Conservation (phyloP, 768 basidiomycete species). For the Serendipita sp. region DNA sequence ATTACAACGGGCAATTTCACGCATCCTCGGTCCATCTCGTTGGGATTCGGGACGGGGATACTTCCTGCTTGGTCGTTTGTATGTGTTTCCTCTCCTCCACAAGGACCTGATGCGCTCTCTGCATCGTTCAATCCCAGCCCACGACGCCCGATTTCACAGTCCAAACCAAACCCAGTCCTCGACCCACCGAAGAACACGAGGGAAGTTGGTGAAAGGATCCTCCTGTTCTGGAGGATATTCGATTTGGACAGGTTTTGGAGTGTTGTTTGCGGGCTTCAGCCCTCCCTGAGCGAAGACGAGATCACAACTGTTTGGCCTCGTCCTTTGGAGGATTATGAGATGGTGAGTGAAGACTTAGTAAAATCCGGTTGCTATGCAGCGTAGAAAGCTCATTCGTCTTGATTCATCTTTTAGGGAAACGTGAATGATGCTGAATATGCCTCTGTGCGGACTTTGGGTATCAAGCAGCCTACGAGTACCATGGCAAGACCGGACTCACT, state of each 20-base stretch:
- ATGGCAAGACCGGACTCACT: slow-evolving; percentile 38
- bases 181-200: slow-evolving; percentile 42
- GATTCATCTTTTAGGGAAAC: slow-evolving; percentile 34
- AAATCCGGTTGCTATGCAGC: not conserved
- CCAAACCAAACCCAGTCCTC: slow-evolving; percentile 15
- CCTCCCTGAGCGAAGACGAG: slow-evolving; percentile 45
- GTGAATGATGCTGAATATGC: slow-evolving; percentile 35
- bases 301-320: slow-evolving; percentile 69
- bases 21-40: slow-evolving; percentile 2
- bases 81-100: not conserved
- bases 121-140: not conserved
- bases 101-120: not conserved
- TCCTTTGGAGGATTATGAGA: slow-evolving; percentile 44
- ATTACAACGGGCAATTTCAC: not conserved
- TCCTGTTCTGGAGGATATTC: slow-evolving; percentile 74
- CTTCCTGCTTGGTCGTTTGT: not conserved
- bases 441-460: slow-evolving; percentile 38
- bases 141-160: not conserved
- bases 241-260: slow-evolving; percentile 72
- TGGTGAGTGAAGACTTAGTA: not conserved
- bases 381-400: slow-evolving; percentile 1
- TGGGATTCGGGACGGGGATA: slow-evolving; percentile 5
- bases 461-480: slow-evolving; percentile 36
- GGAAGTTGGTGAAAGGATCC: slow-evolving; percentile 53
- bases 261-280: slow-evolving; percentile 49